phyloP scores from a whole-genome alignment of 106 monocot genomes.

The Iris macrosiphon region DNA sequence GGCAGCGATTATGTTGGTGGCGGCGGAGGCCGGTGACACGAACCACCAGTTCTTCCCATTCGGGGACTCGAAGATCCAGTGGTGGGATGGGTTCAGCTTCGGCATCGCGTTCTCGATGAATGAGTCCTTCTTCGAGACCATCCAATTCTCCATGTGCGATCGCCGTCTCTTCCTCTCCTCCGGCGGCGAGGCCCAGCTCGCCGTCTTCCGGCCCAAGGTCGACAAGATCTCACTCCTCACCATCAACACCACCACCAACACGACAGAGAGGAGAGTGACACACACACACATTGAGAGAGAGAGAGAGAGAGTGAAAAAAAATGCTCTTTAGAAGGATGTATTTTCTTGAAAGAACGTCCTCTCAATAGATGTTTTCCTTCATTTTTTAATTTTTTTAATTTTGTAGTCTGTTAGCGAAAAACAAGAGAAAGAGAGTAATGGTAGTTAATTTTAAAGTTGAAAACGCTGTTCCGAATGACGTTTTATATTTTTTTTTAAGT shows the following conservation, averaged over 20 bases:
- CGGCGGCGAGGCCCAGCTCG: slow-evolving; percentile 14
- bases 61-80: slow-evolving; percentile 61
- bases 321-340: no score
- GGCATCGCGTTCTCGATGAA: slow-evolving; percentile 48
- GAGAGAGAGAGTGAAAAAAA: no score
- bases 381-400: no score
- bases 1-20: background rate
- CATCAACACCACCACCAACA: slow-evolving; percentile 67
- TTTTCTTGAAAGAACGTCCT: no score
- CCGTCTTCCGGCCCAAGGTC: slow-evolving; percentile 73
- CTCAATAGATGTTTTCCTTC: no score
- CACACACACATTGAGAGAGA: no score
- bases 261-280: no score
- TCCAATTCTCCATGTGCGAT: slow-evolving; percentile 75
- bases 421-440: no score
- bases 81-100: slow-evolving; percentile 68
- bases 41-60: slow-evolving; percentile 59
- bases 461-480: no score
- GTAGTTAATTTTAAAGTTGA: no score
- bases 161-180: slow-evolving; percentile 35
- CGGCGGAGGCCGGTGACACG: slow-evolving; percentile 34
- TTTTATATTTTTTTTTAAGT: no score
- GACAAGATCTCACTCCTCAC: slow-evolving; percentile 94
- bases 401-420: no score
- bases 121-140: slow-evolving; percentile 45